A percentile compares a stretch with the other conserved stretches of the same genome.
These are phyloP conservation scores for Pleodorina starrii DNA, from an alignment of 139 green algal genomes.

Conservation along the genomic window DNA sequence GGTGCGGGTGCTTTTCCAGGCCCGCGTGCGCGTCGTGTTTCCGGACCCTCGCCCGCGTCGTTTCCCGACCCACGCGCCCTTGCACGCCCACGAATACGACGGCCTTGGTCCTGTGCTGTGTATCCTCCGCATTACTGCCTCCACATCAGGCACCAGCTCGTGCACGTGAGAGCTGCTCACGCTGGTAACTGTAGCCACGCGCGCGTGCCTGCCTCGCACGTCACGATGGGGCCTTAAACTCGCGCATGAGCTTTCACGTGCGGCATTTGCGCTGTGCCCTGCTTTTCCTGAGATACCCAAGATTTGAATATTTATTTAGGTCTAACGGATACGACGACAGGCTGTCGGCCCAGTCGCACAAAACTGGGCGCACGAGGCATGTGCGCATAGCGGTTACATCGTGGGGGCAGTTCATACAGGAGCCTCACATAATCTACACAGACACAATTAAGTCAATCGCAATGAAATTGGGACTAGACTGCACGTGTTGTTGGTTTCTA, in stretches of 20 bases:
- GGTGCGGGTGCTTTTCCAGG: too few relatives aligned
- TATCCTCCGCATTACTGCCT: conserved; percentile 17
- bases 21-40: too few relatives aligned
- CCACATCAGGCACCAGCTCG: conserved; percentile 28
- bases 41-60: too few relatives aligned
- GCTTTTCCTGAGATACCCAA: too few relatives aligned
- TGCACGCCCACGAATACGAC: conserved; percentile 44
- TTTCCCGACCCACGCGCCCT: too few relatives aligned
- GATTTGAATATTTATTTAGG: too few relatives aligned
- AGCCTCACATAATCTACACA: background rate
- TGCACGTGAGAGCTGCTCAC: background rate
- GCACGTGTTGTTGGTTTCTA: background rate
- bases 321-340: background rate
- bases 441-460: background rate
- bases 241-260: background rate
- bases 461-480: background rate
- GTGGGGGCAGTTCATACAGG: background rate
- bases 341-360: background rate
- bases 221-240: background rate
- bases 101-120: conserved; percentile 33
- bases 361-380: background rate
- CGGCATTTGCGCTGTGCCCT: background rate
- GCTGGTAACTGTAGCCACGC: too few relatives aligned
- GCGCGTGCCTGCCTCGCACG: background rate
- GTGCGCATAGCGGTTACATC: background rate